Evolutionary conservation across 2,329 filamentous ascomycete species (phyloP), one percentile per base, ranked within the genome.

Genomic region (Fonsecaea erecta): DNA sequence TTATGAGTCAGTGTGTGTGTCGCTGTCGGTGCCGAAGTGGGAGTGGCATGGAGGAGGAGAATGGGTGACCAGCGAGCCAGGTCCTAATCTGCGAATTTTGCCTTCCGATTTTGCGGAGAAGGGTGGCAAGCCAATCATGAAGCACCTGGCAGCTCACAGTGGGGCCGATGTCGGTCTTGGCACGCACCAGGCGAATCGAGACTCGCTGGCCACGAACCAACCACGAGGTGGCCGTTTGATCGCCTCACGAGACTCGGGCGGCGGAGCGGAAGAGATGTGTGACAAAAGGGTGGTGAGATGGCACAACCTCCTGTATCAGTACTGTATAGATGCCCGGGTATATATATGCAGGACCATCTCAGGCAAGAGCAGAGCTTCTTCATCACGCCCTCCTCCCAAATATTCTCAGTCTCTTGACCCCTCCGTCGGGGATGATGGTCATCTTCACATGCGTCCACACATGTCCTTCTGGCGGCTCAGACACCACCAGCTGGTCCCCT

Each of bases 391-490:
- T 83, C 74, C 84, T 87, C 1, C 90, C 91, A 76, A 91, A 88
- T 1, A 94, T 87, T 52, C 92, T 86, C 70, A 97, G 85, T 69
- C 93, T 83, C 86, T 96, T 97, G 2, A 97, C 90, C 26, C 94
- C 93, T 35, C 94, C 93, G 77, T 98, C 93, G 0, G 94, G 94
- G 71, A 97, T 92, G 75, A 97, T 95, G 35, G 92, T 90, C 75
- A 98, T 82, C 84, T 96, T 97, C 24, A 93, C 88, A 79, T 95
- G 93, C 12, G 90, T 92, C 73, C 92, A 90, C 1, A 82, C 79
- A 74, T 82, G 83, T 86, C 85, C 26, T 90, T 87, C 91, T 48
- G 91, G 91, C 76, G 93, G 93, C 72, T 91, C 62, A 14, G 63
- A 67, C 7, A 52, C 70, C 9, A 69, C 70, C 54, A 80, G 70